These are phyloP conservation scores for Ramularia endophylla DNA, from an alignment of 2,329 filamentous ascomycete genomes.

Conservation along the genomic window DNA sequence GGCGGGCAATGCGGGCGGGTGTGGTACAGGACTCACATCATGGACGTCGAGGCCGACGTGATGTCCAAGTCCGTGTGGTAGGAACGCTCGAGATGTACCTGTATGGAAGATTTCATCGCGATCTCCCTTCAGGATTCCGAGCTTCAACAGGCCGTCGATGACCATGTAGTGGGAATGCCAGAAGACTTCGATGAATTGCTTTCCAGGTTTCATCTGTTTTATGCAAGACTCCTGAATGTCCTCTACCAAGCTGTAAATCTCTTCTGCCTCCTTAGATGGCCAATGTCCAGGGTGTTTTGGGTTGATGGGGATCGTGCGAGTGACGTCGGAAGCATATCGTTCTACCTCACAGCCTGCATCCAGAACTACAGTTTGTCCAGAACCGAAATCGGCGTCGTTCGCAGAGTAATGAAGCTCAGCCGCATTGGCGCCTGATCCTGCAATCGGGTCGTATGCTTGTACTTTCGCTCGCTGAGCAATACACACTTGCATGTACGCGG, in stretches of 20 bases:
- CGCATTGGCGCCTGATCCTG: conserved; percentile 74
- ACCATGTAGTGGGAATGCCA: conserved; percentile 71
- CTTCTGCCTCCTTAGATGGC: conserved; percentile 57
- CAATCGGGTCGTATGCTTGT: conserved; percentile 86
- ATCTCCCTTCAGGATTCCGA: conserved; percentile 68
- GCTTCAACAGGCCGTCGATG: conserved; percentile 67
- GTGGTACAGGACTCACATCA: conserved; percentile 36
- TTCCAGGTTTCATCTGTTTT: conserved; percentile 63
- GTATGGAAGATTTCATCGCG: conserved; percentile 39
- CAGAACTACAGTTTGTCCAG: conserved; percentile 69
- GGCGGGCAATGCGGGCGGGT: no score
- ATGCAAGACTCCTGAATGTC: conserved; percentile 80
- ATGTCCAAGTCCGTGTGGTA: conserved; percentile 46
- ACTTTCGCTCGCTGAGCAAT: conserved; percentile 65
- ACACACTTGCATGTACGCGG: conserved; percentile 67
- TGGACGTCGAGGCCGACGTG: conserved; percentile 48
- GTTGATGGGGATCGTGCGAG: conserved; percentile 74
- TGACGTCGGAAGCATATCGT: conserved; percentile 85
- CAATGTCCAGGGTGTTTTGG: conserved; percentile 50
- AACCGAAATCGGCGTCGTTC: conserved; percentile 67
- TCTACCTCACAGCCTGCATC: conserved; percentile 84
- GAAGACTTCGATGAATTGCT: conserved; percentile 74
- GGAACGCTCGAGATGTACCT: conserved; percentile 41
- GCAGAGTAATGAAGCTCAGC: conserved; percentile 79
- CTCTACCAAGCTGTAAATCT: conserved; percentile 73